phyloP scores from a whole-genome alignment of 352 stramenopile species.

The Globisporangium irregulare region DNA sequence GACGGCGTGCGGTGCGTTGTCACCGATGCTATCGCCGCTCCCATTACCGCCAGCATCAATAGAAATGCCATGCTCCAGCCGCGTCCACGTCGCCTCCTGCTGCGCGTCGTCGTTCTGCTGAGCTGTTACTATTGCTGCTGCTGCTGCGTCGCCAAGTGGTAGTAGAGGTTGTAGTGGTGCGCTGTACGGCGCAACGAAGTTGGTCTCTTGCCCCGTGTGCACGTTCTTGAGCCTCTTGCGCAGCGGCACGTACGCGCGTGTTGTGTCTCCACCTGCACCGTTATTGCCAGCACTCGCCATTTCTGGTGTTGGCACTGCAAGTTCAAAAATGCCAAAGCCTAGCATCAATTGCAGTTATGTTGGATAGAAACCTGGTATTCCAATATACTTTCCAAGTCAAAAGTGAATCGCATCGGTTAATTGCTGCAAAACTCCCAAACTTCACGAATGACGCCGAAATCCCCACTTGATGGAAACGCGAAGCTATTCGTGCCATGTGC shows the following conservation, averaged over 20 bases:
- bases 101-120: not conserved
- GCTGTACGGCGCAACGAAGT: constrained; percentile 5
- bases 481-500: not conserved
- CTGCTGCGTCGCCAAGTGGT: not conserved
- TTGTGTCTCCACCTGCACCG: not conserved
- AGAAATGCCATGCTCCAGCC: constrained; percentile 50
- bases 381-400: not conserved
- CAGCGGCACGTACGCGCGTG: constrained; percentile 32
- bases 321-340: not conserved
- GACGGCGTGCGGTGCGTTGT: constrained; percentile 26
- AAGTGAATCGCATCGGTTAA: not conserved
- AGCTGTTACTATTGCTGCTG: not conserved
- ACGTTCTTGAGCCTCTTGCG: constrained; percentile 35
- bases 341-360: not conserved
- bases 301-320: constrained; percentile 9
- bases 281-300: constrained; percentile 2
- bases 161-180: not conserved
- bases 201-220: not conserved
- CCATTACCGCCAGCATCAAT: constrained; percentile 25
- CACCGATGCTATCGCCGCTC: constrained; percentile 19
- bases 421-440: too few species aligned
- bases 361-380: not conserved
- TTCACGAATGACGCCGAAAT: not conserved
- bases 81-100: constrained; percentile 47
- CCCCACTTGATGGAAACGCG: not conserved